These are phyloP conservation scores for Cokeromyces recurvatus DNA, from an alignment of 371 early-diverging fungal genomes.

Conservation along the genomic window DNA sequence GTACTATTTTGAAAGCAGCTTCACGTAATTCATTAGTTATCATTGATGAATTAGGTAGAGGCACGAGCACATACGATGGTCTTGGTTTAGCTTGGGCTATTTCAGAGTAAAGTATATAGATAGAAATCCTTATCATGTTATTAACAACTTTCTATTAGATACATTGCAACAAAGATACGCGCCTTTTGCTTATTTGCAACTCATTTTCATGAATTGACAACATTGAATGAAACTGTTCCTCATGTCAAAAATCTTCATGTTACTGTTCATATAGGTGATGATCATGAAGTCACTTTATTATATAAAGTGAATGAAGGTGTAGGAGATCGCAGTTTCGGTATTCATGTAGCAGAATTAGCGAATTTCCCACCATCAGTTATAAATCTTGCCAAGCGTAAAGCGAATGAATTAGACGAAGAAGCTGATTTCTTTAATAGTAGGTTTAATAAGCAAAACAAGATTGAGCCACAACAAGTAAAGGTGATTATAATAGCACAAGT, in stretches of 20 bases:
- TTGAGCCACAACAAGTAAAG: not conserved
- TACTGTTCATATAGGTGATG: constrained; percentile 60
- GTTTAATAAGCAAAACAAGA: not conserved
- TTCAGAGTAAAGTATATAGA: constrained; percentile 72
- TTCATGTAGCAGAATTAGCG: constrained; percentile 96
- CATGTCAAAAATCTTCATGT: constrained; percentile 89
- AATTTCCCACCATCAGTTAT: constrained; percentile 89
- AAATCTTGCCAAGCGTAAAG: constrained; percentile 81
- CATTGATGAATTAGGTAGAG: constrained; percentile 99
- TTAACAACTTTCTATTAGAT: too few species aligned
- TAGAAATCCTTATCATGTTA: too few species aligned
- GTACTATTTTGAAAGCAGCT: constrained; percentile 82
- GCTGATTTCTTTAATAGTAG: constrained; percentile 3
- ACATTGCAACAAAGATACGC: constrained; percentile 75
- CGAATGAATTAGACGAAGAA: constrained; percentile 76
- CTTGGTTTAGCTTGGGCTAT: constrained; percentile 97
- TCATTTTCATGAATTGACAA: constrained; percentile 96
- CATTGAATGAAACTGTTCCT: constrained; percentile 62
- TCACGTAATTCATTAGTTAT: constrained; percentile 89
- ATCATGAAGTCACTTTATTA: constrained; percentile 73
- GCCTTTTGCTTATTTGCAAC: constrained; percentile 93
- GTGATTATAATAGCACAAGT: too few species aligned
- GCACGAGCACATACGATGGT: constrained; percentile 98
- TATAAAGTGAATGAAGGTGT: constrained; percentile 87
- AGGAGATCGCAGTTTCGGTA: constrained; percentile 97